Evolutionary conservation across 2,329 filamentous ascomycete species (phyloP), one percentile per base, ranked within the genome.

Genomic region (Beauveria sp.): DNA sequence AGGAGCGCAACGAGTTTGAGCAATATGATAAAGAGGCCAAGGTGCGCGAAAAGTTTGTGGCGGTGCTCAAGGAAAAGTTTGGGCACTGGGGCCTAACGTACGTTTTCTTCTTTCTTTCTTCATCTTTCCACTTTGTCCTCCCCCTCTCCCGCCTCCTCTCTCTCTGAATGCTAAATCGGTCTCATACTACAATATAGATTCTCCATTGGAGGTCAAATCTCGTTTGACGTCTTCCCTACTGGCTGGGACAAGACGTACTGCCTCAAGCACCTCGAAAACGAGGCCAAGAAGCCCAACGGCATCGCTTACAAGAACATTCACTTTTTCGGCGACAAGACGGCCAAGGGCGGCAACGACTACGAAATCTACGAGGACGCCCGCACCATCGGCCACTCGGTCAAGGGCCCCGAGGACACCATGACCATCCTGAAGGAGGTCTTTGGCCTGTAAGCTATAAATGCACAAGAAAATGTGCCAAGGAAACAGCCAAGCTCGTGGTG

Each of bases 181-280:
- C n/a, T 10, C 2, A 45, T 5, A 22, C 18, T 6, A 24, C 14
- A 18, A 49, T 16, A 24, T 28, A 46, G 42, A 45, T 97, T 89
- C 81, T 93, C 91, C 65, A 96, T 99, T 70, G 95, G 95, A 69
- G 95, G 95, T 59, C 91, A 97, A 74, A 97, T 99, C 77, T 97
- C 93, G 64, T 99, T 99, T 75, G 95, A 99, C 73, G 90, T 98
- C 70, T 99, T 99, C 83, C 95, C 95, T 66, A 85, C 81, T 2
- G 95, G 95, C 71, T 99, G 95, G 95, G 95, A 99, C 80, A 99
- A 98, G 87, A 96, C 91, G 10, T 99, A 96, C 83, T 97, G 93
- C 79, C 82, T 98, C 67, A 81, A 85, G 69, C 93, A 97, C 76
- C 80, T 98, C 65, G 91, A 95, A 78, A 83, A 83, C 66, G 93